Base-by-base conservation (phyloP, 2,329 filamentous ascomycete genomes). In the Colletotrichum chlorophyti region DNA sequence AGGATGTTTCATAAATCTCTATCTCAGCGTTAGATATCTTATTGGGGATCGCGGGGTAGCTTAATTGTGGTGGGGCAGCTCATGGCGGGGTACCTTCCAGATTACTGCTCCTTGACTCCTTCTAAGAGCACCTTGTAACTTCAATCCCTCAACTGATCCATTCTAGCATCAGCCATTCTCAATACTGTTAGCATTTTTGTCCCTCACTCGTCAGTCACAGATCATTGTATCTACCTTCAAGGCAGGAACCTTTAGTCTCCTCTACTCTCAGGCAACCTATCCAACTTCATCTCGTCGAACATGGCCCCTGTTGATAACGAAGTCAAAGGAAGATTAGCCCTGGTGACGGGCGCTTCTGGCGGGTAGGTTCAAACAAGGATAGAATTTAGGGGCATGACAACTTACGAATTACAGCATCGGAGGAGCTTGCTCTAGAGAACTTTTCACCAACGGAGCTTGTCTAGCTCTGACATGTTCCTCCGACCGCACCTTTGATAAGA, bases 321-420 rank as follows among this genome's bases (percentile, higher is more conserved):
- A 43, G 73, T 87, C 58, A 73, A 72, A 34, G 83, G 82, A 55
- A 76, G 80, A 48, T 70, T 87, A 38, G 84, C 83, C 40, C 75
- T 87, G 8, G 79, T 87, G 42, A 87, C 84, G 2, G 85, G 84
- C 38, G 84, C 84, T 42, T 86, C 83, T 49, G 83, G 83, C 65
- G 84, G 84, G 84, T 85, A 72, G 69, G 72, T 64, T 41, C 27
- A 17, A 9, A n/a, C 38, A n/a, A 23, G 17, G 23, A 53, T 11
- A 48, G 58, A 24, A 29, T 51, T n/a, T 6, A 5, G 3, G n/a
- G n/a, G n/a, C n/a, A n/a, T n/a, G n/a, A n/a, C n/a, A n/a, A n/a
- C 19, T 63, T 37, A 60, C 43, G 19, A 7, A 27, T 3, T 11
- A 26, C 53, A 87, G 85, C n/a, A 87, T 88, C 46, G 85, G 85